Conservation (phyloP, 352 stramenopile genomes). For the Aphanomyces invadans region DNA sequence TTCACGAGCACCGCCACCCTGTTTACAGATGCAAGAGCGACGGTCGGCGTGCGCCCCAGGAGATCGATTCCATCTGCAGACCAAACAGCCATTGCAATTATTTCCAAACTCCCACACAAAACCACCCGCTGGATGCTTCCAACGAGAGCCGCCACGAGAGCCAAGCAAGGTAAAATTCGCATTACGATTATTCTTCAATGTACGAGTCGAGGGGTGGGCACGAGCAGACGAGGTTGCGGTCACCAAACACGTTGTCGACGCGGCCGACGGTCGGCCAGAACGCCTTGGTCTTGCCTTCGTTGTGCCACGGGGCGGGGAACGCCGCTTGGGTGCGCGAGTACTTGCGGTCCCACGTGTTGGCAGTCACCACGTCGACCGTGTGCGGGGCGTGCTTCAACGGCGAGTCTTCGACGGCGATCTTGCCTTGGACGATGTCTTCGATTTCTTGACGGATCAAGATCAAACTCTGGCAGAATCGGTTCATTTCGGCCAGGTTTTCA, state of each 20-base stretch:
- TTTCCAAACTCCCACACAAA: no score
- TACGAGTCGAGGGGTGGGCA: conserved; percentile 96
- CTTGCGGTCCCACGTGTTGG: conserved; percentile 89
- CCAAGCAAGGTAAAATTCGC: no score
- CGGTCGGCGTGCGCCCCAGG: no score
- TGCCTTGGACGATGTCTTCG: conserved; percentile 91
- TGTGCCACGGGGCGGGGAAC: conserved; percentile 94
- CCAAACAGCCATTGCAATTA: no score
- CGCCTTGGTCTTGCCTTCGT: conserved; percentile 88
- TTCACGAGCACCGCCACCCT: no score
- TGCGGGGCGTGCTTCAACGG: conserved; percentile 97
- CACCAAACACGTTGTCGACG: conserved; percentile 98
- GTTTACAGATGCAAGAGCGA: no score
- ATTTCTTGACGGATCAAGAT: conserved; percentile 97
- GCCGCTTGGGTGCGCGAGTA: conserved; percentile 92
- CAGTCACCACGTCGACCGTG: conserved; percentile 92
- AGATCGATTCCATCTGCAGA: no score
- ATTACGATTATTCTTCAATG: conserved; percentile 26
- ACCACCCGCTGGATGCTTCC: no score
- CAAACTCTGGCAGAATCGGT: conserved; percentile 96
- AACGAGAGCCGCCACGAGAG: no score
- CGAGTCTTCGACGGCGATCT: conserved; percentile 85
- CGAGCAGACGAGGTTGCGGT: conserved; percentile 97
- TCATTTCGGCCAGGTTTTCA: conserved; percentile 96
- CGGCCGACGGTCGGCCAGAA: conserved; percentile 97